Evolutionary conservation across 202 grass and related monocot genomes (phyloP).

Genomic region (Cymbopogon flexuosus): DNA sequence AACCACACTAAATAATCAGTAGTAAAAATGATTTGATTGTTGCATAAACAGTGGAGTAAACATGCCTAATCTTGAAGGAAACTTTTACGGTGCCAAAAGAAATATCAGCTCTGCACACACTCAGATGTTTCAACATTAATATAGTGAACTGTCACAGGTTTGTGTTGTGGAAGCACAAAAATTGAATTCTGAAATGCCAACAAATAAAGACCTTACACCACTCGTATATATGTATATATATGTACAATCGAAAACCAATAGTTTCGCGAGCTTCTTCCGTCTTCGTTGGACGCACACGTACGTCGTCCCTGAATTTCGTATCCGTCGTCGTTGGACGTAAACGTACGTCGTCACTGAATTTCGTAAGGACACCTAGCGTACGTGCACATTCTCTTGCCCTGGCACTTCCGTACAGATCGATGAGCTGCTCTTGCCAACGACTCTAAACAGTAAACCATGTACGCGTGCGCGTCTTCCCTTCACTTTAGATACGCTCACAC

Average conservation of each 20-base stretch:
- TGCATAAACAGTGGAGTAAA: background rate
- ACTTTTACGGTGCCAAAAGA: background rate
- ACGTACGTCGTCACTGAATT: background rate
- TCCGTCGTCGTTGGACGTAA: too few relatives aligned
- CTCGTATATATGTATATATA: background rate
- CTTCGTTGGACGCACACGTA: too few relatives aligned
- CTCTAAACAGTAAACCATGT: background rate
- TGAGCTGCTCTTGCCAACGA: background rate
- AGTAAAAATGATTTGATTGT: slow-evolving; percentile 13
- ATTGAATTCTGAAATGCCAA: too few relatives aligned
- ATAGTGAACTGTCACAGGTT: too few relatives aligned
- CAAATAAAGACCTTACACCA: too few relatives aligned
- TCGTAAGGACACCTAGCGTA: background rate
- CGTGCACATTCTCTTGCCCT: background rate
- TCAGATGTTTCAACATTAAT: too few relatives aligned
- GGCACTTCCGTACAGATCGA: background rate
- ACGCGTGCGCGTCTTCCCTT: background rate
- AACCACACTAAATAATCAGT: background rate
- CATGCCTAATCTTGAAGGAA: too few relatives aligned
- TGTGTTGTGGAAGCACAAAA: too few relatives aligned
- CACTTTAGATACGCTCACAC: background rate
- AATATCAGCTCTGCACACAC: background rate
- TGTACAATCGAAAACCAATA: background rate
- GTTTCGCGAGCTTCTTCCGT: background rate
- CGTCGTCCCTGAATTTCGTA: too few relatives aligned